Evolutionary conservation across 2,329 filamentous ascomycete genomes (phyloP), one percentile per base, ranked within the genome.

Genomic region (Trichoderma asperellum): DNA sequence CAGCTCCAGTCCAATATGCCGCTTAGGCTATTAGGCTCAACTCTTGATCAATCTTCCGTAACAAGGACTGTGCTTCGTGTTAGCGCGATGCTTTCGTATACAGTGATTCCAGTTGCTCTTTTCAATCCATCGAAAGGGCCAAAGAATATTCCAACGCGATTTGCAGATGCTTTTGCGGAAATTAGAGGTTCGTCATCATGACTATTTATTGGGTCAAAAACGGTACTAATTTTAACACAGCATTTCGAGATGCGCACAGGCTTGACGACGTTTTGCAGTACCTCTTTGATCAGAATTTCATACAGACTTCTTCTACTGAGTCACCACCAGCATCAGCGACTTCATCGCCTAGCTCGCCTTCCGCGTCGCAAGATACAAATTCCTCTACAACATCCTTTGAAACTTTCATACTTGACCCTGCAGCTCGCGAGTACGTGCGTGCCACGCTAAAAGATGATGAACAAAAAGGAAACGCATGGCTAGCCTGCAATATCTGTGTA

Each of bases 401-500:
- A 34, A 71, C 69, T 2, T 75, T 76, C 47, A 61, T 75, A 55
- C 71, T 76, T 16, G 74, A 76, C 11, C 49, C 71, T 7, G 68
- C 66, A 6, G 74, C 74, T 7, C 73, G 74, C 11, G 70, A 71
- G 2, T 70, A 72, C 18, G 70, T 75, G n/a, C 73, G 75, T 4
- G 70, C 70, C 14, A 68, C 66, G 7, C 63, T 76, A 11, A 70
- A 70, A 16, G 49, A 69, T 16, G 71, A 70, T 18, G 74, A 74
- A 27, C 71, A 71, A 55, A 57, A 70, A 5, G 70, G 73, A 32
- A 67, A 72, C 35, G 74, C 75, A 6, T 75, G 74, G 73, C 67
- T 76, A 47, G 74, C 75, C 2, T 76, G 74, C 61, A 74, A 70
- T 18, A 64, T 74, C 2, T 76, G 75, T 57, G 72, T 73, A 12